Evolutionary conservation across 352 stramenopile genomes (phyloP).

Genomic region (Phytophthora pseudosyringae): DNA sequence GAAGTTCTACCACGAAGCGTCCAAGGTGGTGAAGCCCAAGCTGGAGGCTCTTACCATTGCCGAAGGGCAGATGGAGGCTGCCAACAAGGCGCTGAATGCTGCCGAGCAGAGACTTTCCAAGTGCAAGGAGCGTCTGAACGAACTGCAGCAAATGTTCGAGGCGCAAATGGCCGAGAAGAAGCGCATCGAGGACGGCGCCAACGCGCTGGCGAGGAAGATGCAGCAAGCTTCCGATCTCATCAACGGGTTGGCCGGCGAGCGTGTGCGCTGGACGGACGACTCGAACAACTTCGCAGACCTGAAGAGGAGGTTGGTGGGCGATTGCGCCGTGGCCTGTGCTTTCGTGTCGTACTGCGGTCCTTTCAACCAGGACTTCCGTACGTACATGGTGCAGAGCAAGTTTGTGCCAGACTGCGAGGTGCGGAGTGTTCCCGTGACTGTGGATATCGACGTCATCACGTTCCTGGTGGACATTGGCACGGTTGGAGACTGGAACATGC

Average conservation of each 20-base stretch:
- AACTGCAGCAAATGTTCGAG: conserved; percentile 97
- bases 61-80: conserved; percentile 97
- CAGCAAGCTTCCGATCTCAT: conserved; percentile 97
- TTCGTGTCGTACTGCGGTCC: conserved; percentile 98
- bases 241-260: conserved; percentile 95
- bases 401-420: conserved; percentile 94
- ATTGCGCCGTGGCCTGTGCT: conserved; percentile 97
- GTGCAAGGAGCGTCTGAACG: conserved; percentile 94
- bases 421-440: conserved; percentile 93
- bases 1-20: conserved; percentile 99
- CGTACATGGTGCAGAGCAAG: conserved; percentile 97
- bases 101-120: conserved; percentile 93
- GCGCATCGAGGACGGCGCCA: conserved; percentile 96
- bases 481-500: conserved; percentile 98
- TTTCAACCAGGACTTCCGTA: conserved; percentile 98
- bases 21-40: conserved; percentile 99
- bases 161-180: conserved; percentile 98
- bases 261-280: conserved; percentile 97
- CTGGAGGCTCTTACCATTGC: conserved; percentile 97
- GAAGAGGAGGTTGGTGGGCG: conserved; percentile 95
- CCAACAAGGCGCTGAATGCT: conserved; percentile 95
- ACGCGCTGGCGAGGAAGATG: conserved; percentile 96
- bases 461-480: conserved; percentile 98
- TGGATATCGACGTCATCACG: conserved; percentile 96
- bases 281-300: conserved; percentile 98